phyloP scores from a whole-genome alignment of 768 basidiomycete genomes.

The Termitomyces sp. region DNA sequence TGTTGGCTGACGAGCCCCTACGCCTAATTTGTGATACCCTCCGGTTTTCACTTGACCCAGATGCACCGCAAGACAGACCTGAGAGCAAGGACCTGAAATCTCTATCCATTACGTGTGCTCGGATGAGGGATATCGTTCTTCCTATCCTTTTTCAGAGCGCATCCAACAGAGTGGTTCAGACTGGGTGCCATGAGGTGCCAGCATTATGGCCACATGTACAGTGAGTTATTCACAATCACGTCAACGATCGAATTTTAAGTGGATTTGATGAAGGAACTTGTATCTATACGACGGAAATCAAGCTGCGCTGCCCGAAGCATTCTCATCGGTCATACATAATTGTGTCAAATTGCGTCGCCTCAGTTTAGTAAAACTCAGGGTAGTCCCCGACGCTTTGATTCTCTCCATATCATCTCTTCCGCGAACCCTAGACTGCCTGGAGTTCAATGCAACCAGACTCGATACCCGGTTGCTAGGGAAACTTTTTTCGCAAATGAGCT shows the following conservation, averaged over 20 bases:
- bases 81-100: background rate
- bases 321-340: background rate
- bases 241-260: background rate
- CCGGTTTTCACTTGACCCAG: background rate
- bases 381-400: background rate
- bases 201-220: background rate
- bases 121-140: background rate
- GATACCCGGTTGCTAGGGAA: background rate
- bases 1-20: background rate
- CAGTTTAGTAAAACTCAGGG: background rate
- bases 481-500: background rate
- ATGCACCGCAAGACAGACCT: background rate
- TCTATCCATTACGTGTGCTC: background rate
- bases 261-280: background rate
- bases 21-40: background rate
- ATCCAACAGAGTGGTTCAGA: background rate
- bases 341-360: background rate
- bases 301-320: background rate
- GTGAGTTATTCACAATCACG: background rate
- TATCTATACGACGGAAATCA: background rate
- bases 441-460: background rate
- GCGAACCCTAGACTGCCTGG: background rate
- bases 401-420: background rate
- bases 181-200: background rate
- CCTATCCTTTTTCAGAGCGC: background rate